These are phyloP conservation scores for Mycena pura DNA, from an alignment of 768 basidiomycete species.

Conservation along the genomic window DNA sequence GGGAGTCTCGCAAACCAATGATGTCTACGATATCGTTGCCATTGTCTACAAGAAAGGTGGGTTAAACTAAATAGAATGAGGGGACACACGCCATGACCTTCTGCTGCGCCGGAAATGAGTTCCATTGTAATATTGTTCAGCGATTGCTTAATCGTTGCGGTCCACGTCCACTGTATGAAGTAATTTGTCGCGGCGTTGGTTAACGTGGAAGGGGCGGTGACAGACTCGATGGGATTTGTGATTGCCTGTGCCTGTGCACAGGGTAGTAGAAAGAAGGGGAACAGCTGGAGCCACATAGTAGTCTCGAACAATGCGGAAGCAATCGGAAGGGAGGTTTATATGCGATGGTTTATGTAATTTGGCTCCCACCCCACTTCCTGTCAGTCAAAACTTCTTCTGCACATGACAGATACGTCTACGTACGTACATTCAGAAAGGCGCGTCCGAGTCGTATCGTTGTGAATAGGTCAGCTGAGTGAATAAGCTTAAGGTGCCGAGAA, in stretches of 20 bases:
- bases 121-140: background rate
- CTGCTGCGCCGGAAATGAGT: background rate
- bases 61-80: background rate
- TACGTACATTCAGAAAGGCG: too few species aligned
- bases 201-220: background rate
- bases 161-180: background rate
- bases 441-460: too few species aligned
- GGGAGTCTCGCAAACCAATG: background rate
- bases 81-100: background rate
- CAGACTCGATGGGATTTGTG: background rate
- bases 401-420: too few species aligned
- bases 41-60: background rate
- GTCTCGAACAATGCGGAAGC: too few species aligned
- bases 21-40: background rate
- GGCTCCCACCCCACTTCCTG: too few species aligned
- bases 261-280: background rate
- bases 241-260: background rate
- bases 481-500: too few species aligned
- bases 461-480: too few species aligned
- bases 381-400: too few species aligned
- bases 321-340: too few species aligned
- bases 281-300: background rate
- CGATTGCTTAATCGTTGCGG: background rate
- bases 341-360: too few species aligned
- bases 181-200: background rate